phyloP scores from a whole-genome alignment of 805 yeast genomes.

The Lachancea cidri region DNA sequence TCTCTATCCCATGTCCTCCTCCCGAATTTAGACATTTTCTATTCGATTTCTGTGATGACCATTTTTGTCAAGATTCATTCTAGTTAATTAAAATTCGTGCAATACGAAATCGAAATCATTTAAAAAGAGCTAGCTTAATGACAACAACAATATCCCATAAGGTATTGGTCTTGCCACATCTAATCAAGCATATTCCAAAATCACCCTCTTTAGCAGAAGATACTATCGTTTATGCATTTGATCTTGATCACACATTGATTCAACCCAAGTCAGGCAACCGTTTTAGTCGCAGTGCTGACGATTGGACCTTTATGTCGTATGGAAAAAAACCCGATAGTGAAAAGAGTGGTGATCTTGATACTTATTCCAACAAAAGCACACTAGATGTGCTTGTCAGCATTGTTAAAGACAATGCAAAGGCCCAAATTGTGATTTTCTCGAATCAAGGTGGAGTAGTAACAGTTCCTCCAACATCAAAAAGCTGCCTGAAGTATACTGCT shows the following conservation, averaged over 20 bases:
- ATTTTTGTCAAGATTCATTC: background rate
- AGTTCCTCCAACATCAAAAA: constrained; percentile 28
- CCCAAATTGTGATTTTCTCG: constrained; percentile 64
- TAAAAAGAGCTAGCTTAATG: background rate
- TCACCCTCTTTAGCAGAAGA: constrained; percentile 3
- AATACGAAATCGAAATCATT: background rate
- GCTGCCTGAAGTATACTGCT: constrained; percentile 34
- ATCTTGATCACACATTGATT: constrained; percentile 77
- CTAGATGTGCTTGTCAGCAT: constrained; percentile 17
- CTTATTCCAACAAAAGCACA: constrained; percentile 7
- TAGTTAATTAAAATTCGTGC: no score
- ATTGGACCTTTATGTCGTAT: constrained; percentile 67
- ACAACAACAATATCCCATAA: constrained; percentile 26
- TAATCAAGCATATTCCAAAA: constrained; percentile 40
- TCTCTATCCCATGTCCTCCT: constrained; percentile 70
- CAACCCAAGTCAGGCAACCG: constrained; percentile 43
- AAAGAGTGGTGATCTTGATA: constrained; percentile 1
- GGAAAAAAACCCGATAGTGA: constrained; percentile 11
- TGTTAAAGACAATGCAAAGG: constrained; percentile 18
- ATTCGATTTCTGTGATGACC: background rate
- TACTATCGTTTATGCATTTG: constrained; percentile 60
- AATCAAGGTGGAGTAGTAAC: constrained; percentile 66
- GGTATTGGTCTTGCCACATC: constrained; percentile 37
- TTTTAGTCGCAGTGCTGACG: constrained; percentile 54
- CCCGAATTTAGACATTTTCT: constrained; percentile 40